A percentile compares a stretch with the other conserved stretches of the same genome.
Evolutionary conservation across 768 basidiomycete species (phyloP).

Genomic region (Paxillus involutus): DNA sequence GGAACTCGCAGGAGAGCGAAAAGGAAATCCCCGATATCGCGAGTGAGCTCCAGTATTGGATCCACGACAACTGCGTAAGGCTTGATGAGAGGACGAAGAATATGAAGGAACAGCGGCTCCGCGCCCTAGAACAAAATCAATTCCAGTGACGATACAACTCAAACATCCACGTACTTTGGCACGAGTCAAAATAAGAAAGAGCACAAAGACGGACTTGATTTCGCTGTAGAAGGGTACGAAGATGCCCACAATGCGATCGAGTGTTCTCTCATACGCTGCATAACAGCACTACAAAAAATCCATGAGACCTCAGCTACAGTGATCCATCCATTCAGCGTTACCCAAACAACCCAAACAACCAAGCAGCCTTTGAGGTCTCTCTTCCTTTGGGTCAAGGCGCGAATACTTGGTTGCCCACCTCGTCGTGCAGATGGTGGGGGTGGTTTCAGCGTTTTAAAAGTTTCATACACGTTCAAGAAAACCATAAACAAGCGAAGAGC

Average conservation of each 20-base stretch:
- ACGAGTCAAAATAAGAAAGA: conserved; percentile 77
- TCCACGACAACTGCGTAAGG: conserved; percentile 73
- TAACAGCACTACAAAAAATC: conserved; percentile 56
- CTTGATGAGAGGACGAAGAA: conserved; percentile 75
- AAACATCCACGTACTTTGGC: conserved; percentile 53
- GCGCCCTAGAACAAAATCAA: conserved; percentile 57
- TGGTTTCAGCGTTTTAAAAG: conserved; percentile 77
- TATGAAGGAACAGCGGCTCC: conserved; percentile 80
- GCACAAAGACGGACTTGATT: conserved; percentile 68
- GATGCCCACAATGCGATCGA: conserved; percentile 64
- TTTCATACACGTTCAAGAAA: conserved; percentile 79
- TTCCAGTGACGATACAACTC: not conserved
- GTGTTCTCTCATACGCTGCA: conserved; percentile 61
- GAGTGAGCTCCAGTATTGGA: conserved; percentile 55
- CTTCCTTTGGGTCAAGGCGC: conserved; percentile 74
- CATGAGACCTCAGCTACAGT: conserved; percentile 10
- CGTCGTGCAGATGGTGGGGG: conserved; percentile 52
- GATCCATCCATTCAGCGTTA: conserved; percentile 34
- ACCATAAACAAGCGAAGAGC: conserved; percentile 67
- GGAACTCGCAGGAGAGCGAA: conserved; percentile 43
- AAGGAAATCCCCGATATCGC: conserved; percentile 65
- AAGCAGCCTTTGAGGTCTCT: conserved; percentile 84
- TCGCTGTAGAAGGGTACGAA: conserved; percentile 85
- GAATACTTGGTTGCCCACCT: conserved; percentile 60
- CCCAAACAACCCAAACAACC: conserved; percentile 87